These are phyloP conservation scores for Casuarina equisetifolia DNA, from an alignment of 306 rosid species.

Conservation along the genomic window DNA sequence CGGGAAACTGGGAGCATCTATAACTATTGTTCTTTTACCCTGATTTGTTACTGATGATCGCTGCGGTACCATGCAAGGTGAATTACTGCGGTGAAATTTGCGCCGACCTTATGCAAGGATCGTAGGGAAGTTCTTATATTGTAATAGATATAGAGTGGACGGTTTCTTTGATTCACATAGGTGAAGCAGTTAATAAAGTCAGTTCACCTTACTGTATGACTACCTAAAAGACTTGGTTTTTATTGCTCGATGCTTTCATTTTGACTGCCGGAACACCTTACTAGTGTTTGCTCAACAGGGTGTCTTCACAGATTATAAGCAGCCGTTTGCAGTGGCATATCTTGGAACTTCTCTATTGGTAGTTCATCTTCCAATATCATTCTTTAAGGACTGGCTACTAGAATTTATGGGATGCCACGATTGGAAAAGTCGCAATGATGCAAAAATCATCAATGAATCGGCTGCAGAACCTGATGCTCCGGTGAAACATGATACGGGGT, in stretches of 20 bases:
- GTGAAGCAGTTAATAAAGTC: neutral
- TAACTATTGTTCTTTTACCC: no score
- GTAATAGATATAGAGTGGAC: no score
- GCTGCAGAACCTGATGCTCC: slow-evolving; percentile 1
- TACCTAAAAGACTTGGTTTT: neutral
- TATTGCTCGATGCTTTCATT: no score
- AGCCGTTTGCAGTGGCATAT: slow-evolving; percentile 35
- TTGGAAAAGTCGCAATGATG: slow-evolving; percentile 6
- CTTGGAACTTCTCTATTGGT: slow-evolving; percentile 28
- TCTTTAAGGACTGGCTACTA: slow-evolving; percentile 31
- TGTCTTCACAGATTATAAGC: slow-evolving; percentile 31
- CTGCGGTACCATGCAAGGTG: no score
- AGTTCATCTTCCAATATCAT: slow-evolving; percentile 32
- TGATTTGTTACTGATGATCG: no score
- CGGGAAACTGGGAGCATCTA: no score
- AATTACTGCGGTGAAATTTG: no score
- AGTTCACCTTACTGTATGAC: neutral
- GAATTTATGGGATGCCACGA: slow-evolving; percentile 3
- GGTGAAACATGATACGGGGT: neutral
- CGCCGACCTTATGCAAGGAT: no score
- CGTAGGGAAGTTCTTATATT: no score
- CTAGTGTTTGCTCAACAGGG: slow-evolving; percentile 19
- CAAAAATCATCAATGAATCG: slow-evolving; percentile 29
- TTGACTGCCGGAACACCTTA: slow-evolving; percentile 10
- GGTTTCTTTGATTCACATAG: neutral